These are phyloP conservation scores for Aspergillus sp. DNA, from an alignment of 2,329 filamentous ascomycete genomes.

Conservation along the genomic window DNA sequence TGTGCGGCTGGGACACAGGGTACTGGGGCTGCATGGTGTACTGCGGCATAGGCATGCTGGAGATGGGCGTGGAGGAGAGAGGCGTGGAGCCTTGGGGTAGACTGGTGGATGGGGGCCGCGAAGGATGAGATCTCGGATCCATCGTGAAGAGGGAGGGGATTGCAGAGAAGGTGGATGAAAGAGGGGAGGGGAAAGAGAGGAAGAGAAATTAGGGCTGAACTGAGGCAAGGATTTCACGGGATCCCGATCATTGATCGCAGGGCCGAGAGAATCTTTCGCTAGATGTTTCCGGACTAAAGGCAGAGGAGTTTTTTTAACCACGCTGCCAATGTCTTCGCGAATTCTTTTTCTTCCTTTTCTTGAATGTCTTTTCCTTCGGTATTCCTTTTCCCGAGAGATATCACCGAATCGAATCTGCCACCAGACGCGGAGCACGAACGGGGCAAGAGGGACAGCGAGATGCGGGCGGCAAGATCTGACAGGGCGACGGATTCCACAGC, in stretches of 20 bases:
- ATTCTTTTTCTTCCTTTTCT: conserved; percentile 5
- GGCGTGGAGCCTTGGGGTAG: conserved; percentile 46
- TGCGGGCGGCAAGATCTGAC: conserved; percentile 6
- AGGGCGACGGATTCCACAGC: conserved; percentile 7
- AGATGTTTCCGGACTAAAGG: conserved; percentile 15
- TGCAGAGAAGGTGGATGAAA: not conserved
- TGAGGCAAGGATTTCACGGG: conserved; percentile 26
- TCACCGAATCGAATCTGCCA: conserved; percentile 12
- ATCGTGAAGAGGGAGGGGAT: conserved; percentile 25
- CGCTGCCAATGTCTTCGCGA: conserved; percentile 12
- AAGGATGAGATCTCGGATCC: conserved; percentile 45
- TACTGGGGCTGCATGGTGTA: conserved; percentile 49
- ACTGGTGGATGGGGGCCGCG: conserved; percentile 45
- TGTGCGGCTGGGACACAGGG: conserved; percentile 43
- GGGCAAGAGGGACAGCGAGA: conserved; percentile 13
- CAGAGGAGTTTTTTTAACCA: conserved; percentile 8
- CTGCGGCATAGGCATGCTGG: conserved; percentile 47
- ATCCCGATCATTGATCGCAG: conserved; percentile 36
- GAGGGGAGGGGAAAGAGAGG: conserved; percentile 6
- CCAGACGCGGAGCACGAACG: conserved; percentile 15
- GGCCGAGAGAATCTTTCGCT: conserved; percentile 16
- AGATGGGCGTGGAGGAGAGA: conserved; percentile 44
- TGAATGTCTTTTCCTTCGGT: conserved; percentile 7
- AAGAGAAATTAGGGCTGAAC: conserved; percentile 9
- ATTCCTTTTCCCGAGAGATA: conserved; percentile 18